Evolutionary conservation across 352 stramenopile genomes (phyloP).

Genomic region (Phytophthora kernoviae): DNA sequence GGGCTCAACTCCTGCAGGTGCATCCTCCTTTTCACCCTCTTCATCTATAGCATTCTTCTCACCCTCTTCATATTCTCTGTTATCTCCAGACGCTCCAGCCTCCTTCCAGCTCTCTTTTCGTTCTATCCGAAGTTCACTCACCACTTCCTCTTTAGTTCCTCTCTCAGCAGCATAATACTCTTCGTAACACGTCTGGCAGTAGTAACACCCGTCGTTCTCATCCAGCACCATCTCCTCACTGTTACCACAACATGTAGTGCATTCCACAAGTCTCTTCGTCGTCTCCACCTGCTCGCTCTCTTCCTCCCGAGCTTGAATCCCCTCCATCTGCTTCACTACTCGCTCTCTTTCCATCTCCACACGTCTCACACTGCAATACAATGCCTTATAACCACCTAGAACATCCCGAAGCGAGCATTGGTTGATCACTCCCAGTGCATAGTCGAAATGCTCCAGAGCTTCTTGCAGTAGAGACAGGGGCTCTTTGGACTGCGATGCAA

Average conservation of each 20-base stretch:
- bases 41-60: slow-evolving; percentile 2
- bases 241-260: slow-evolving; percentile 54
- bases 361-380: slow-evolving; percentile 34
- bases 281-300: neutral
- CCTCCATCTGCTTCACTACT: slow-evolving; percentile 18
- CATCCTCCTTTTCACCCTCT: neutral
- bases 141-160: neutral
- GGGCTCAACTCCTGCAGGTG: neutral
- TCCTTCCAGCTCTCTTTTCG: neutral
- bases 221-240: slow-evolving; percentile 52
- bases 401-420: slow-evolving; percentile 34
- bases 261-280: slow-evolving; percentile 16
- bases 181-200: slow-evolving; percentile 72
- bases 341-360: slow-evolving; percentile 22
- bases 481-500: slow-evolving; percentile 20
- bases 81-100: neutral
- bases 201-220: slow-evolving; percentile 64
- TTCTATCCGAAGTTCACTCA: neutral
- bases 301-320: slow-evolving; percentile 12
- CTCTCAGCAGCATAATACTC: slow-evolving; percentile 58
- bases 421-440: slow-evolving; percentile 55
- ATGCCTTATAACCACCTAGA: slow-evolving; percentile 23
- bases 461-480: slow-evolving; percentile 23
- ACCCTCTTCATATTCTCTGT: neutral
- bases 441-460: slow-evolving; percentile 45